These are phyloP conservation scores for Mycena galericulata DNA, from an alignment of 768 basidiomycete genomes.

Conservation along the genomic window DNA sequence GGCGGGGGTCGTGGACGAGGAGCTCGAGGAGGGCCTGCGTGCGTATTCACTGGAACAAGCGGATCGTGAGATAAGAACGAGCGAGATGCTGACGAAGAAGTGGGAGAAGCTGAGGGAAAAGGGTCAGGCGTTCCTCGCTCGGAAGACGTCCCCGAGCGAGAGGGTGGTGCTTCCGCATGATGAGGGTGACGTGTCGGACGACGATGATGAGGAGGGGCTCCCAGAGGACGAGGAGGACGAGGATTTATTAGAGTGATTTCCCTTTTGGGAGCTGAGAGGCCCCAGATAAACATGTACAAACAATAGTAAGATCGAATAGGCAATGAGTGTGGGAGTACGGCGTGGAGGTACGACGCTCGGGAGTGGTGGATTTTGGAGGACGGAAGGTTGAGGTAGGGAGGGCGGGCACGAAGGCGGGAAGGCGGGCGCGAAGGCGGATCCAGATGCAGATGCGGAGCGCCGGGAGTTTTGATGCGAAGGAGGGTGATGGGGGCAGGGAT, in stretches of 20 bases:
- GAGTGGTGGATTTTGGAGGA: neutral
- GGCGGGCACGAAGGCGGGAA: too few relatives aligned
- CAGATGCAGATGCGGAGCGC: too few relatives aligned
- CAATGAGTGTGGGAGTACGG: too few relatives aligned
- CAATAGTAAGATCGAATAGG: neutral
- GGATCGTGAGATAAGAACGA: neutral
- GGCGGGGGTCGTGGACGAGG: neutral
- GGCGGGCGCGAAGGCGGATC: too few relatives aligned
- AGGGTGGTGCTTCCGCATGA: too few relatives aligned
- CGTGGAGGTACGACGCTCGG: too few relatives aligned
- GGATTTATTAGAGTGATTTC: neutral
- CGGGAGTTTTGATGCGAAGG: too few relatives aligned
- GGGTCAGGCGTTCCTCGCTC: neutral
- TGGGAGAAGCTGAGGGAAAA: neutral
- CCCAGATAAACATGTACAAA: neutral
- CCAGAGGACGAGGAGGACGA: neutral
- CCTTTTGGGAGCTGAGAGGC: neutral
- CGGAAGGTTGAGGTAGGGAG: too few relatives aligned
- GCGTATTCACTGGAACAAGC: neutral
- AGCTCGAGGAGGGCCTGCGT: neutral
- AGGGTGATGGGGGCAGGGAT: too few relatives aligned
- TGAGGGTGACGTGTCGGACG: neutral
- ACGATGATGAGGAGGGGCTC: neutral
- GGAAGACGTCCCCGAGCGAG: neutral
- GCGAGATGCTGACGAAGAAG: neutral